phyloP scores from a whole-genome alignment of 2,329 filamentous ascomycete genomes.

The Hymenoscyphus albidus region DNA sequence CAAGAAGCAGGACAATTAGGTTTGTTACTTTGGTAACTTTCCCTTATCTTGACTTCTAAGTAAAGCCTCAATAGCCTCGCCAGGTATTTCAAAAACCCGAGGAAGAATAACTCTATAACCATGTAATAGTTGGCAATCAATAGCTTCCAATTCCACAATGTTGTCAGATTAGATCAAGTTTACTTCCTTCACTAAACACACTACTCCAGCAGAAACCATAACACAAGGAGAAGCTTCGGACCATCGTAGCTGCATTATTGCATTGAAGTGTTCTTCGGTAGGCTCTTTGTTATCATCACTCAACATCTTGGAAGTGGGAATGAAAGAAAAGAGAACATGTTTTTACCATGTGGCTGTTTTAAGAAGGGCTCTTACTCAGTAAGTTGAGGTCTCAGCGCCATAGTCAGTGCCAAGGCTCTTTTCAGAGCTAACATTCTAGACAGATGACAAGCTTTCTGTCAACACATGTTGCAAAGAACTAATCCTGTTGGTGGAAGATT shows the following conservation, averaged over 20 bases:
- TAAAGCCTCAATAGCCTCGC: no score
- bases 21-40: no score
- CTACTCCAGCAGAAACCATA: constrained; percentile 25
- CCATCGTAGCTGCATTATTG: constrained; percentile 17
- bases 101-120: no score
- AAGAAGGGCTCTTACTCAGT: not conserved
- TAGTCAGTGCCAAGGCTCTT: not conserved
- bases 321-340: not conserved
- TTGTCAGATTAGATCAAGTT: constrained; percentile 38
- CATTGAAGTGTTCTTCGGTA: constrained; percentile 21
- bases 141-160: not conserved
- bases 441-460: not conserved
- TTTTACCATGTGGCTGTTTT: not conserved
- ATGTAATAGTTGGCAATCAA: no score
- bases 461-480: not conserved
- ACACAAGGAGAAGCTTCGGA: constrained; percentile 25
- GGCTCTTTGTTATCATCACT: constrained; percentile 33
- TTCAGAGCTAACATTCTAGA: not conserved
- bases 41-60: no score
- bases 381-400: not conserved
- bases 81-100: no score
- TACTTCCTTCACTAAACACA: constrained; percentile 28
- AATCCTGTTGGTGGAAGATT: not conserved
- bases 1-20: no score
- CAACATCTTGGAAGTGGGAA: constrained; percentile 16